phyloP scores from a whole-genome alignment of 1,284 basidiomycete species.

The Neolentinus lepideus region DNA sequence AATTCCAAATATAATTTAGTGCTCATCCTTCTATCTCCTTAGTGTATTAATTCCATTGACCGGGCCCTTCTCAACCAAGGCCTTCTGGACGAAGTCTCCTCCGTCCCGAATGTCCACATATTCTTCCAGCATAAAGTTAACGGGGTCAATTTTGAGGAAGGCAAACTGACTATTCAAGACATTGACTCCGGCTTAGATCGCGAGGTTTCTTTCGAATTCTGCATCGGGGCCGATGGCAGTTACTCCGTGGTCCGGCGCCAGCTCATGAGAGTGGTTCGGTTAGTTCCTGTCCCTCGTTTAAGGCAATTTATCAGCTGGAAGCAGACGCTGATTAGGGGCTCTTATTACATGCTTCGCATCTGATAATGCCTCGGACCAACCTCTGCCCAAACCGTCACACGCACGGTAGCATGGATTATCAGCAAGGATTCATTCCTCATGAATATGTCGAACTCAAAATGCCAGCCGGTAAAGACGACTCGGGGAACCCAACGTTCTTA shows the following conservation, averaged over 20 bases:
- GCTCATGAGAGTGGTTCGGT: conserved; percentile 89
- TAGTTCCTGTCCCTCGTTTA: conserved; percentile 24
- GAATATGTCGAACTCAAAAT: conserved; percentile 97
- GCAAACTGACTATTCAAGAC: conserved; percentile 43
- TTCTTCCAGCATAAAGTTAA: conserved; percentile 81
- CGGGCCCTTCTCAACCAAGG: conserved; percentile 82
- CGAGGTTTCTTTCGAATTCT: conserved; percentile 65
- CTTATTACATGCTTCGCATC: conserved; percentile 9
- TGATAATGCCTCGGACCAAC: conserved; percentile 5
- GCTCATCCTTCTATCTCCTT: conserved; percentile 15
- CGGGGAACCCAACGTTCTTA: conserved; percentile 62
- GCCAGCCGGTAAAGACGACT: conserved; percentile 64
- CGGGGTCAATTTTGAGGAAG: conserved; percentile 67
- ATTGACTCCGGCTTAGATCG: conserved; percentile 34
- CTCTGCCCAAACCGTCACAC: not conserved
- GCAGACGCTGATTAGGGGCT: conserved; percentile 12
- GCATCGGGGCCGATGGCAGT: conserved; percentile 86
- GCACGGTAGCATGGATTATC: conserved; percentile 77
- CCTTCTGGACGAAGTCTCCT: conserved; percentile 66
- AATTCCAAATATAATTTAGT: conserved; percentile 14
- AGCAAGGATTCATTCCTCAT: conserved; percentile 91
- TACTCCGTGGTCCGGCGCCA: conserved; percentile 81
- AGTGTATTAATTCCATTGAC: conserved; percentile 94
- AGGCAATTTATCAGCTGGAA: not conserved
- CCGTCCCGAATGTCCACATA: conserved; percentile 56